These are phyloP conservation scores for Mucor racemosus DNA, from an alignment of 371 early-diverging fungal genomes.

Conservation along the genomic window DNA sequence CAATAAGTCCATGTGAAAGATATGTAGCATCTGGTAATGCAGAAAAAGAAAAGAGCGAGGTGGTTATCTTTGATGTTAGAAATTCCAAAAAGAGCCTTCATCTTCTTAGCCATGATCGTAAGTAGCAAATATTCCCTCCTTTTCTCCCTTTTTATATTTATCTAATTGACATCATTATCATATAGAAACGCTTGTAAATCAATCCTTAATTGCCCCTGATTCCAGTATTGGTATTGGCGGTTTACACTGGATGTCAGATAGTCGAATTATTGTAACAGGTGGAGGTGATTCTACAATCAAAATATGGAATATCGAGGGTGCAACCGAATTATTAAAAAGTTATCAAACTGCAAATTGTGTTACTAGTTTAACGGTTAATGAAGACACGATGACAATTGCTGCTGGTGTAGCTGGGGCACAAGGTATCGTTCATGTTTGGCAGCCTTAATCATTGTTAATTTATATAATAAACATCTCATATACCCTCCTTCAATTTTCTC, in stretches of 20 bases:
- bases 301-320: constrained; percentile 40
- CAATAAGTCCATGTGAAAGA: constrained; percentile 45
- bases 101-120: constrained; percentile 38
- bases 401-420: constrained; percentile 49
- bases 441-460: constrained; percentile 13
- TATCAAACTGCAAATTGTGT: constrained; percentile 41
- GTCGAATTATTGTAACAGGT: constrained; percentile 38
- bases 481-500: constrained; percentile 1
- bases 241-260: constrained; percentile 44
- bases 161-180: constrained; percentile 1
- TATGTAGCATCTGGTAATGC: constrained; percentile 48
- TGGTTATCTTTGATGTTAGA: constrained; percentile 41
- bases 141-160: background rate
- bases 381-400: constrained; percentile 39
- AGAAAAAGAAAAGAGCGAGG: constrained; percentile 36
- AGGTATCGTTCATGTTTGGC: constrained; percentile 46
- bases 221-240: constrained; percentile 47
- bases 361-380: constrained; percentile 40
- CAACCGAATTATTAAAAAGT: constrained; percentile 25
- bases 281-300: constrained; percentile 49
- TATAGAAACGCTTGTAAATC: constrained; percentile 13
- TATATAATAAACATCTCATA: constrained; percentile 1
- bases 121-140: background rate
- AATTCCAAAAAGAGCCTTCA: constrained; percentile 25
- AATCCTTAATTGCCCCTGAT: constrained; percentile 30